Base-by-base conservation (phyloP, 495 filamentous ascomycete species). In the Cercophora scortea region DNA sequence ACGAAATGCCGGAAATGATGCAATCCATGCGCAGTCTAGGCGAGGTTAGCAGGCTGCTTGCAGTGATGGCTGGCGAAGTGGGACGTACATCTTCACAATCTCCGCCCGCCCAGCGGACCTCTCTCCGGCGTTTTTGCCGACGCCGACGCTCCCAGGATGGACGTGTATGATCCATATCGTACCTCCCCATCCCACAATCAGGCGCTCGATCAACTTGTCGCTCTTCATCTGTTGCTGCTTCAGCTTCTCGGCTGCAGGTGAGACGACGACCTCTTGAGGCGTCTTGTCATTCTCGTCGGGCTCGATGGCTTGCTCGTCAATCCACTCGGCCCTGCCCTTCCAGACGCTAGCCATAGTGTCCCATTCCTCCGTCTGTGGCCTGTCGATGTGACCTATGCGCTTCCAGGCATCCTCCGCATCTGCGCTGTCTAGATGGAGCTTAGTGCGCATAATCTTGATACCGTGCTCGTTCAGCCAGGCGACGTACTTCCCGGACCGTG, bases 161-260 rank as follows among this genome's bases (percentile, higher is more conserved):
- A 98, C 84, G 64, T 96, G 88, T 48, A 97, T 82, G 38, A 97
- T 83, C 93, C 93, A 98, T 39, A 96, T 87, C 8, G 88, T 95
- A 51, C 88, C 86, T 52, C 92, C 93, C 93, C 93, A 98, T 16
- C 93, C 93, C 43, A 97, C 83, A 9, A 97, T 72, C 36, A 97
- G 69, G 59, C 92, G 89, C 70, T 98, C 93, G 12, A 82, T 65
- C 32, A 40, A 66, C 60, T 76, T 72, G 53, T 65, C 63, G 49
- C 61, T 67, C 48, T 61, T 68, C 42, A 73, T 63, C 41, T 71
- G 65, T 52, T 71, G 68, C 54, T 69, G 72, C 55, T 69, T 77
- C 45, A 75, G 60, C 53, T 57, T 78, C 9, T 64, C 63, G 1
- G 68, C 71, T n/a, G 77, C 75, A 4, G 75, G 71, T 2, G 76